A percentile compares a stretch with the other conserved stretches of the same genome.
phyloP scores from a whole-genome alignment of 2,329 filamentous ascomycete genomes.

The Pseudogymnoascus sp. region DNA sequence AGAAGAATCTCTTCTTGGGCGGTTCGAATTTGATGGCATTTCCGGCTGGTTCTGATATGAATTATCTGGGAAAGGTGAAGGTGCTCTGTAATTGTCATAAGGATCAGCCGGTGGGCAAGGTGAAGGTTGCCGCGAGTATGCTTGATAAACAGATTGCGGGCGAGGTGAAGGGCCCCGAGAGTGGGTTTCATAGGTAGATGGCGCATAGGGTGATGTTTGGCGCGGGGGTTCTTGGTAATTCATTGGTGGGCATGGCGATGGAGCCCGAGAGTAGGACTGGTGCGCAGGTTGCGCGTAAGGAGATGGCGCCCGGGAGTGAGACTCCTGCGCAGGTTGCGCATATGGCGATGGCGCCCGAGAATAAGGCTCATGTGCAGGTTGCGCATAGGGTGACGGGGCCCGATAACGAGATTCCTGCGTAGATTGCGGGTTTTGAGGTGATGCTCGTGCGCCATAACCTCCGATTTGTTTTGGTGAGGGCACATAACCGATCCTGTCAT shows the following conservation, averaged over 20 bases:
- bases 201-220: neutral
- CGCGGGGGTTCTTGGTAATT: conserved; percentile 16
- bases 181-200: conserved; percentile 27
- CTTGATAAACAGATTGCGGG: conserved; percentile 24
- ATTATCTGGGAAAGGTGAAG: conserved; percentile 25
- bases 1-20: conserved; percentile 46
- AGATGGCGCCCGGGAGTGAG: conserved; percentile 32
- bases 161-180: conserved; percentile 30
- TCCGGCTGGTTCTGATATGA: conserved; percentile 18
- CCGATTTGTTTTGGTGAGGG: conserved; percentile 23
- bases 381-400: conserved; percentile 33
- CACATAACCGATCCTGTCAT: conserved; percentile 19
- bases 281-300: conserved; percentile 32
- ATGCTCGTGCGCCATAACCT: conserved; percentile 28
- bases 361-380: conserved; percentile 21
- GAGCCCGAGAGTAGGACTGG: conserved; percentile 25
- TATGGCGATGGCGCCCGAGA: conserved; percentile 32
- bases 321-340: conserved; percentile 20
- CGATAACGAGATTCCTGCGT: conserved; percentile 25
- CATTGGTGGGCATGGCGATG: conserved; percentile 26
- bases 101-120: conserved; percentile 33
- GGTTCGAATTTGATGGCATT: conserved; percentile 26
- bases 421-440: conserved; percentile 30
- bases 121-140: conserved; percentile 26
- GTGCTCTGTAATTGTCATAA: conserved; percentile 27